A percentile compares a stretch with the other conserved stretches of the same genome.
phyloP scores from a whole-genome alignment of 139 green algal species.

The Chlamydomonas sp. region DNA sequence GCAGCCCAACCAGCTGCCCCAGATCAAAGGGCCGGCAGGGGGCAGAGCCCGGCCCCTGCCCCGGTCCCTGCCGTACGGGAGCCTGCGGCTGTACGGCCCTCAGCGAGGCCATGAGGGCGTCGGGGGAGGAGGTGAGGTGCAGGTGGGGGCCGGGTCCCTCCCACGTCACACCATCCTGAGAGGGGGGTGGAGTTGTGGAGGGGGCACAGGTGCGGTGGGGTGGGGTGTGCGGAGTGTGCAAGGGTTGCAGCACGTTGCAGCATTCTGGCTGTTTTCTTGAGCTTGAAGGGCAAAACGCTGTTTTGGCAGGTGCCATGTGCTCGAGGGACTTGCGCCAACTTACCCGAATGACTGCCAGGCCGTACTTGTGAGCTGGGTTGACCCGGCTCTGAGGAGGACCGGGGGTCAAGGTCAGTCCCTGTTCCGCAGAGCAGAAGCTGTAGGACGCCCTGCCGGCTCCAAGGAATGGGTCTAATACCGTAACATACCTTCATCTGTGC shows the following conservation, averaged over 20 bases:
- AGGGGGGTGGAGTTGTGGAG: neutral
- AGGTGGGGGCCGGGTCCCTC: neutral
- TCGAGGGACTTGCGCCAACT: neutral
- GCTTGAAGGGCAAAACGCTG: no score
- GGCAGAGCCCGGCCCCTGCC: neutral
- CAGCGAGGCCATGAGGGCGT: constrained; percentile 8
- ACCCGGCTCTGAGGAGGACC: constrained; percentile 11
- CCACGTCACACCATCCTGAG: constrained; percentile 22
- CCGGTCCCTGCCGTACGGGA: neutral
- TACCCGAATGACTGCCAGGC: constrained; percentile 20
- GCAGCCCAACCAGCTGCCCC: neutral
- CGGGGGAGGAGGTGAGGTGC: neutral
- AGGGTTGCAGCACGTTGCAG: no score
- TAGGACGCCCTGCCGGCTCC: no score
- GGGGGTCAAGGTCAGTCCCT: no score
- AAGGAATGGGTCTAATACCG: neutral
- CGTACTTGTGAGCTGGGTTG: constrained; percentile 23
- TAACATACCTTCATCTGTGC: neutral
- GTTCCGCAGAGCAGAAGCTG: no score
- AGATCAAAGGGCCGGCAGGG: constrained; percentile 3
- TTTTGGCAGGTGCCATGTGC: no score
- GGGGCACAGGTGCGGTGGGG: no score
- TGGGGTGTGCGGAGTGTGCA: neutral
- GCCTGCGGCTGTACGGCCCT: neutral
- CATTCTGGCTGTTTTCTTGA: no score